Evolutionary conservation across 305 asterid genomes (phyloP).

Genomic region (Fraxinus platypoda): DNA sequence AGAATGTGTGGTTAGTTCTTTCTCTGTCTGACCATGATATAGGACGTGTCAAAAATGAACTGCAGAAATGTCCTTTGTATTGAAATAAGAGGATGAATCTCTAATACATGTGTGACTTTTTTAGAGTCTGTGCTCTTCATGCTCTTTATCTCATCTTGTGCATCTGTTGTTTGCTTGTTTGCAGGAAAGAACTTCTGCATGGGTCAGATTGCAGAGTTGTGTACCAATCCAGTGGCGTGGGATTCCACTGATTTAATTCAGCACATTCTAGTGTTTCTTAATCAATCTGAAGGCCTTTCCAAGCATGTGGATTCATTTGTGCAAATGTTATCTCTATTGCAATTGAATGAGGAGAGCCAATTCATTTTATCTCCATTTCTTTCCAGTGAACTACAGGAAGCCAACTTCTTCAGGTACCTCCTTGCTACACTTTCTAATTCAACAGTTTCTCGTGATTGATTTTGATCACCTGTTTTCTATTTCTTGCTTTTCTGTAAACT

Average conservation of each 20-base stretch:
- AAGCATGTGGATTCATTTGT: conserved; percentile 83
- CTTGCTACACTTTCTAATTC: conserved; percentile 2
- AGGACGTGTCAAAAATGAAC: not conserved
- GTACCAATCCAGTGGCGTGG: conserved; percentile 47
- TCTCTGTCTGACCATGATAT: conserved; percentile 8
- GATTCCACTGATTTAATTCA: conserved; percentile 70
- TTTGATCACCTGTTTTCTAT: not conserved
- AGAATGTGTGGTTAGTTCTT: conserved; percentile 69
- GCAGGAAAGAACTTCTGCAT: conserved; percentile 89
- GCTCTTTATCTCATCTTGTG: conserved; percentile 11
- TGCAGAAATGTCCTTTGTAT: conserved; percentile 8
- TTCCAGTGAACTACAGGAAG: conserved; percentile 59
- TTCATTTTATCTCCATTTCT: conserved; percentile 75
- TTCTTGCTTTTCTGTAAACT: conserved; percentile 14
- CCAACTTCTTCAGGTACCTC: conserved; percentile 67
- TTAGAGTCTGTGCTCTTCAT: not conserved
- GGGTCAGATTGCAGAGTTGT: conserved; percentile 68
- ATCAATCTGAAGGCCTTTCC: conserved; percentile 82
- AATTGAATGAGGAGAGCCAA: conserved; percentile 56
- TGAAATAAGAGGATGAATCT: not conserved
- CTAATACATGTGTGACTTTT: not conserved
- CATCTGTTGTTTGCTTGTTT: conserved; percentile 23
- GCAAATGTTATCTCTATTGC: conserved; percentile 77
- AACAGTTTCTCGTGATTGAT: not conserved
- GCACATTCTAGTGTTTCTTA: conserved; percentile 65